These are phyloP conservation scores for Hymenoscyphus infarciens DNA, from an alignment of 2,329 filamentous ascomycete species.

Conservation along the genomic window DNA sequence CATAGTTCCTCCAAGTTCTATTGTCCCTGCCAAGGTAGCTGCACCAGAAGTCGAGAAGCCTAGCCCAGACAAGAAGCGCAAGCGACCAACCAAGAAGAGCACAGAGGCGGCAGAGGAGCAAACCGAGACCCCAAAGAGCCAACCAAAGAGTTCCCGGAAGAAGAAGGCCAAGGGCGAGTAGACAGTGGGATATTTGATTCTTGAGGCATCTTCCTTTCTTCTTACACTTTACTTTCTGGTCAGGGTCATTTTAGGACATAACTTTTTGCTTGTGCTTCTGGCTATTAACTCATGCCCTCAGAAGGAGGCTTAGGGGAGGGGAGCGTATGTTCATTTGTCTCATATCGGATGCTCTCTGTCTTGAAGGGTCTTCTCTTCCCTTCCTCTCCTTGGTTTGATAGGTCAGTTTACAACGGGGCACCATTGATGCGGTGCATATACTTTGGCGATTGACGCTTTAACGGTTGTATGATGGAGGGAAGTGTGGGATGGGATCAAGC, in stretches of 20 bases:
- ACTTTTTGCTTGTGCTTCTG: background rate
- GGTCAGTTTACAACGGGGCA: slow-evolving; percentile 4
- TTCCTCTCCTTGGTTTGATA: background rate
- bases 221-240: background rate
- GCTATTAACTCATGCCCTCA: background rate
- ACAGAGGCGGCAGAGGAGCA: slow-evolving; percentile 42
- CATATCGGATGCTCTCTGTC: background rate
- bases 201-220: background rate
- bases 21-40: slow-evolving; percentile 23
- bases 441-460: slow-evolving; percentile 6
- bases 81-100: slow-evolving; percentile 52
- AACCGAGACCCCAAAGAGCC: slow-evolving; percentile 30
- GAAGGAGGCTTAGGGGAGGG: background rate
- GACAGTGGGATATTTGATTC: background rate
- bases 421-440: slow-evolving; percentile 2
- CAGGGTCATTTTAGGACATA: slow-evolving; percentile 1
- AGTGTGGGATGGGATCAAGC: too few species aligned
- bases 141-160: slow-evolving; percentile 30
- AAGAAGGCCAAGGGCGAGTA: slow-evolving; percentile 52
- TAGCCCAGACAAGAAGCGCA: slow-evolving; percentile 62
- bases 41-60: slow-evolving; percentile 26
- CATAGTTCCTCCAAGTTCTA: slow-evolving; percentile 22
- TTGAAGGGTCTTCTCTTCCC: background rate
- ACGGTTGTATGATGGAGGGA: slow-evolving; percentile 13
- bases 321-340: background rate